These are phyloP conservation scores for Didymella pomorum DNA, from an alignment of 2,329 filamentous ascomycete species.

Conservation along the genomic window DNA sequence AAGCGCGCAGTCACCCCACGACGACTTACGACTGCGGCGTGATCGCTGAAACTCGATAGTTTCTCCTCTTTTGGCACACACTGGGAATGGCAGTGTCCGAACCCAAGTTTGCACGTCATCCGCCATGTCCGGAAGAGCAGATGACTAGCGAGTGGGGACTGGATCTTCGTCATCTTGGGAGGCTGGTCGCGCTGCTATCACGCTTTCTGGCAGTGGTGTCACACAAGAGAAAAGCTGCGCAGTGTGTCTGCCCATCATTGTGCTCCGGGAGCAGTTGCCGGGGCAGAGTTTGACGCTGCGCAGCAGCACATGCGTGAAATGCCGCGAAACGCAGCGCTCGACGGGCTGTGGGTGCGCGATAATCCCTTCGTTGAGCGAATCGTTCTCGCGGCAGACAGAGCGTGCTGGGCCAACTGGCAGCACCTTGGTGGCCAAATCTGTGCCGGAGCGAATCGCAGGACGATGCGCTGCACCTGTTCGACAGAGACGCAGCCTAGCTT, in stretches of 20 bases:
- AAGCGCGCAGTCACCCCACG: conserved; percentile 16
- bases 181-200: conserved; percentile 30
- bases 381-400: conserved; percentile 11
- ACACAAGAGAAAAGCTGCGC: conserved; percentile 10
- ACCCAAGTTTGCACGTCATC: conserved; percentile 42
- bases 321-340: conserved; percentile 2
- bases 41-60: conserved; percentile 44
- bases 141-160: conserved; percentile 38
- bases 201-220: conserved; percentile 27
- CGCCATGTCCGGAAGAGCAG: conserved; percentile 44
- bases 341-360: conserved; percentile 14
- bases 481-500: conserved; percentile 22
- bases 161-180: conserved; percentile 34
- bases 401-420: conserved; percentile 22
- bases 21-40: conserved; percentile 25
- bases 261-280: not conserved
- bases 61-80: conserved; percentile 25
- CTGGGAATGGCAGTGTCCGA: conserved; percentile 37
- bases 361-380: conserved; percentile 29
- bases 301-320: conserved; percentile 15
- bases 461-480: conserved; percentile 32
- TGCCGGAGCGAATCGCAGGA: conserved; percentile 30
- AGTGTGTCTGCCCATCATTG: conserved; percentile 2
- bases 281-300: conserved; percentile 7
- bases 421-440: conserved; percentile 29